A percentile compares a stretch with the other conserved stretches of the same genome.
Conservation (phyloP, 371 early-diverging fungal species). For the Rhizomucor miehei region DNA sequence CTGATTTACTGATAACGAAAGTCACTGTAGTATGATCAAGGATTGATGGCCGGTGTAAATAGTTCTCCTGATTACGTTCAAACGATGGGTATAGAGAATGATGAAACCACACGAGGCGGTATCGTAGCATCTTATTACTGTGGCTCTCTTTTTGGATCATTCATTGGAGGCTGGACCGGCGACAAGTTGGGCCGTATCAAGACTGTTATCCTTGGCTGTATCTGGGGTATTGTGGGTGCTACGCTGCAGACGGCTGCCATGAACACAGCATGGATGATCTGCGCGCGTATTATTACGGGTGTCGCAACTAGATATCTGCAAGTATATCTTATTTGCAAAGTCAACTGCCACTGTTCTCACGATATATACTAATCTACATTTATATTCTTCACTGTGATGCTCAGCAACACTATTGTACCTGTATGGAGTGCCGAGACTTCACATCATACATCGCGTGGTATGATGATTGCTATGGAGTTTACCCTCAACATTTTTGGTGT, state of each 20-base stretch:
- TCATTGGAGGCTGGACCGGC: conserved; percentile 33
- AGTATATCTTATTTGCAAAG: conserved; percentile 5
- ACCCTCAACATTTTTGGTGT: conserved; percentile 44
- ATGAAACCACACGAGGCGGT: conserved; percentile 37
- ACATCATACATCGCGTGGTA: conserved; percentile 35
- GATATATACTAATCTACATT: no score
- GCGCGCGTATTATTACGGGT: conserved; percentile 45
- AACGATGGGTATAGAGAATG: conserved; percentile 27
- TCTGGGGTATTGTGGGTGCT: conserved; percentile 25
- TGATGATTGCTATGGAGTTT: conserved; percentile 39
- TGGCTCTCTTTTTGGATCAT: conserved; percentile 33
- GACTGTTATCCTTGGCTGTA: conserved; percentile 24
- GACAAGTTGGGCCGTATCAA: conserved; percentile 28
- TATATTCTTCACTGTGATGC: background rate
- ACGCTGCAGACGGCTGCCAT: conserved; percentile 29
- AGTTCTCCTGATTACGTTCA: conserved; percentile 31
- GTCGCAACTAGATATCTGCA: conserved; percentile 44
- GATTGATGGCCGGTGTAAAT: conserved; percentile 43
- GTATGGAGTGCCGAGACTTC: conserved; percentile 46
- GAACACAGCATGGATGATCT: conserved; percentile 27
- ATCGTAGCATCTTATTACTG: conserved; percentile 34
- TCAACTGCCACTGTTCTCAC: no score
- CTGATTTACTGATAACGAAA: background rate
- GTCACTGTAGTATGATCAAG: conserved; percentile 36
- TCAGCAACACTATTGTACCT: conserved; percentile 44